These are phyloP conservation scores for Cryptosporidium tyzzeri DNA, from an alignment of 169 alveolate genomes.

Conservation along the genomic window DNA sequence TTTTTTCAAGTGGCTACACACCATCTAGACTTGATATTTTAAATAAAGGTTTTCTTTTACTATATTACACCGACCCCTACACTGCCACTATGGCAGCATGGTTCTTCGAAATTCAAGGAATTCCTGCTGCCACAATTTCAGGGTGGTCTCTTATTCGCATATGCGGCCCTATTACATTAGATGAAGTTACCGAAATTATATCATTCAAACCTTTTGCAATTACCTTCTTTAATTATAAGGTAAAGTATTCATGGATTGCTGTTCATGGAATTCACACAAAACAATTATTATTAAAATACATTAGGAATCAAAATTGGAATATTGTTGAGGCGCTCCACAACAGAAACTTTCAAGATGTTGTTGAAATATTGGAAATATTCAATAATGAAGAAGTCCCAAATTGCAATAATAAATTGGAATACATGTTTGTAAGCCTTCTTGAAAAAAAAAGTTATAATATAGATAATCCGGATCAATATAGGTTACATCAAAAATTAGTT, in stretches of 20 bases:
- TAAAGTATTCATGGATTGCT: constrained; percentile 64
- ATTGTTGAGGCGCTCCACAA: constrained; percentile 49
- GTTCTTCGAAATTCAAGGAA: constrained; percentile 60
- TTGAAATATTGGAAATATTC: constrained; percentile 44
- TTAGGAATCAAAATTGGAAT: constrained; percentile 49
- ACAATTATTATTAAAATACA: constrained; percentile 4
- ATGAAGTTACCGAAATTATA: constrained; percentile 20
- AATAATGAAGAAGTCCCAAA: constrained; percentile 11
- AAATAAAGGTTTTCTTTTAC: constrained; percentile 40
- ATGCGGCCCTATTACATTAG: constrained; percentile 38
- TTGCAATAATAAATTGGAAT: constrained; percentile 18
- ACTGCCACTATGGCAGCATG: constrained; percentile 76
- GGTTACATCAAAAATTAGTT: constrained; percentile 42
- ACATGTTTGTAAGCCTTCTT: constrained; percentile 20
- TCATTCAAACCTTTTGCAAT: constrained; percentile 4
- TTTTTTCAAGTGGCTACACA: constrained; percentile 68
- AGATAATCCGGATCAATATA: constrained; percentile 9
- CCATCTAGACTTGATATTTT: constrained; percentile 39
- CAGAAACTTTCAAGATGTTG: constrained; percentile 58
- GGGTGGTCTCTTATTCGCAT: constrained; percentile 69
- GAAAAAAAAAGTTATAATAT: constrained; percentile 21
- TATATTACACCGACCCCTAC: constrained; percentile 37
- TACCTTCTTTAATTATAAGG: constrained; percentile 29
- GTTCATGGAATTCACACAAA: constrained; percentile 69
- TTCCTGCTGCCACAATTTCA: constrained; percentile 61